Percentiles rank a stretch among this genome's conserved stretches.
Conservation (phyloP, 164 flowering plant species). For the Dillenia suffruticosa region DNA sequence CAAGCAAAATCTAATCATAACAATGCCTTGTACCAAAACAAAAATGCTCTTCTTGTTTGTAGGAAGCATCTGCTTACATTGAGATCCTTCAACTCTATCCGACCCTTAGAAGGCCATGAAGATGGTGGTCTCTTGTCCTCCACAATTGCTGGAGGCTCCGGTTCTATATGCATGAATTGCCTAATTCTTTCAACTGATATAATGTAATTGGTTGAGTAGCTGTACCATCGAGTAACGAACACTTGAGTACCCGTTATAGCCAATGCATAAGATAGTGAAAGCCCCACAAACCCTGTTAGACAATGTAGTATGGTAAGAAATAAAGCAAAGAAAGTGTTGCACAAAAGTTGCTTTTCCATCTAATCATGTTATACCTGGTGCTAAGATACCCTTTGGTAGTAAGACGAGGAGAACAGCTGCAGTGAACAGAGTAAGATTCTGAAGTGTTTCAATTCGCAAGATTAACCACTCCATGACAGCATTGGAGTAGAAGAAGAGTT, state of each 20-base stretch:
- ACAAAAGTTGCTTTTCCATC: too few species aligned
- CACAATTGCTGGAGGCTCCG: conserved; percentile 73
- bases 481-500: conserved; percentile 63
- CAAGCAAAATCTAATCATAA: neutral
- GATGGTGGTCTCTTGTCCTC: conserved; percentile 58
- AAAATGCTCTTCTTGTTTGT: neutral
- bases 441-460: conserved; percentile 67
- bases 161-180: conserved; percentile 71
- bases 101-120: conserved; percentile 78
- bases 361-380: conserved; percentile 48
- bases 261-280: conserved; percentile 83
- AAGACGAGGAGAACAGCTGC: conserved; percentile 59
- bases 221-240: conserved; percentile 58
- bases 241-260: conserved; percentile 51
- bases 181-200: conserved; percentile 86
- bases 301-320: neutral
- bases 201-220: conserved; percentile 63
- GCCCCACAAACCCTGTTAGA: conserved; percentile 75
- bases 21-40: neutral
- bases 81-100: conserved; percentile 59
- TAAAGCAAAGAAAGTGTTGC: neutral
- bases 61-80: conserved; percentile 29
- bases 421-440: conserved; percentile 59
- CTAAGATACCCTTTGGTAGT: conserved; percentile 45
- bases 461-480: conserved; percentile 76